These are phyloP conservation scores for Sarcocystis neurona DNA, from an alignment of 169 alveolate genomes.

Conservation along the genomic window DNA sequence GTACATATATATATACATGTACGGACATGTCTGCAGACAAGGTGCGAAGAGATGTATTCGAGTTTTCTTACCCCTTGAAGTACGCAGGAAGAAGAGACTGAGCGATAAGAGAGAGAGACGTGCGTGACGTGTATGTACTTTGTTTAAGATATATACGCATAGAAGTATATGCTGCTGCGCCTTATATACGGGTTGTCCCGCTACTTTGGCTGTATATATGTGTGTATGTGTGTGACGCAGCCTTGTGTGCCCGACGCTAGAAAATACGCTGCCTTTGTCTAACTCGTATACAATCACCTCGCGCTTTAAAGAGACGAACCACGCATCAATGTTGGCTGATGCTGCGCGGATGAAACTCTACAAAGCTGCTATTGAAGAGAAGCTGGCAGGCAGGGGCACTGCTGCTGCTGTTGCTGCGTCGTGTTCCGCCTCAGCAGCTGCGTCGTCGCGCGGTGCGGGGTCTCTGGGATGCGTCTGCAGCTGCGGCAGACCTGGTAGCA, in stretches of 20 bases:
- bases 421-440: too few species aligned
- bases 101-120: too few species aligned
- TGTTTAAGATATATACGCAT: too few species aligned
- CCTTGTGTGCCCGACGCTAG: not conserved
- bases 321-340: slow-evolving; percentile 36
- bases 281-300: slow-evolving; percentile 38
- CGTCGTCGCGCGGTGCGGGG: too few species aligned
- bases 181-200: not conserved
- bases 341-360: slow-evolving; percentile 20
- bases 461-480: too few species aligned
- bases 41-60: too few species aligned
- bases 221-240: not conserved
- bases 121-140: not conserved
- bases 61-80: too few species aligned
- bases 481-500: too few species aligned
- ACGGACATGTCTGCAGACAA: too few species aligned
- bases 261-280: not conserved
- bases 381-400: not conserved
- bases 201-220: not conserved
- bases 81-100: too few species aligned
- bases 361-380: slow-evolving; percentile 27
- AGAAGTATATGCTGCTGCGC: not conserved
- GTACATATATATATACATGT: too few species aligned
- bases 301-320: slow-evolving; percentile 43
- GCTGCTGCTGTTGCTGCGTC: too few species aligned